phyloP scores from a whole-genome alignment of 176 grass and related monocot species.

The Sorghum bicolor region DNA sequence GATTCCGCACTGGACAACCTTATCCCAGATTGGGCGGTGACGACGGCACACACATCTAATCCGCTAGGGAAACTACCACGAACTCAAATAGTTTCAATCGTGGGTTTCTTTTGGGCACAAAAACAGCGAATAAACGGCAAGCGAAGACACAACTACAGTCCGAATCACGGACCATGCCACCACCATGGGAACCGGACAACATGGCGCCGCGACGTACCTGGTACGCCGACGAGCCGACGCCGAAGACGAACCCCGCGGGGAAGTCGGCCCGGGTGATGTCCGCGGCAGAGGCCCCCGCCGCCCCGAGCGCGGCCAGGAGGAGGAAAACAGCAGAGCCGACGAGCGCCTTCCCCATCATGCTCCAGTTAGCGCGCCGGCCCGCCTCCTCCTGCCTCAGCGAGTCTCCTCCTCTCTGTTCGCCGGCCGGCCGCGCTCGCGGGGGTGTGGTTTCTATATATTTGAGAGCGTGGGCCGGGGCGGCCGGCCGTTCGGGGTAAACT shows the following conservation, averaged over 20 bases:
- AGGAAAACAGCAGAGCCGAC: background rate
- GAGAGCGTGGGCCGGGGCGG: background rate
- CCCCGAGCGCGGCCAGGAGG: background rate
- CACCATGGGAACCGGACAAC: background rate
- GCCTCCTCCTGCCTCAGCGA: background rate
- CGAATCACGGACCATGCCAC: background rate
- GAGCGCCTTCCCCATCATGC: background rate
- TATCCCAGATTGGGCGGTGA: background rate
- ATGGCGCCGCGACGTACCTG: constrained; percentile 31
- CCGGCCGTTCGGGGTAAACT: background rate
- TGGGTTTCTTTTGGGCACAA: background rate
- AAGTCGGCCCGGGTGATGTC: constrained; percentile 50
- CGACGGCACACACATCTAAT: background rate
- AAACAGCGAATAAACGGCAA: background rate
- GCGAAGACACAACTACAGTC: background rate
- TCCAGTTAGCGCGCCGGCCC: background rate
- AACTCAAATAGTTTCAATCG: background rate
- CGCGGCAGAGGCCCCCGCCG: background rate
- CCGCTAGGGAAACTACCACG: background rate
- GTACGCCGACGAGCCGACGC: constrained; percentile 66
- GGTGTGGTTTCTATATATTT: background rate
- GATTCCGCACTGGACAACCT: background rate
- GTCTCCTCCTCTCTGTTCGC: background rate
- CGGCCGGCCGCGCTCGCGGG: background rate
- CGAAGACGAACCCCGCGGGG: constrained; percentile 58